Evolutionary conservation across 1,284 basidiomycete genomes (phyloP).

Genomic region (Boletellus deceptivus): DNA sequence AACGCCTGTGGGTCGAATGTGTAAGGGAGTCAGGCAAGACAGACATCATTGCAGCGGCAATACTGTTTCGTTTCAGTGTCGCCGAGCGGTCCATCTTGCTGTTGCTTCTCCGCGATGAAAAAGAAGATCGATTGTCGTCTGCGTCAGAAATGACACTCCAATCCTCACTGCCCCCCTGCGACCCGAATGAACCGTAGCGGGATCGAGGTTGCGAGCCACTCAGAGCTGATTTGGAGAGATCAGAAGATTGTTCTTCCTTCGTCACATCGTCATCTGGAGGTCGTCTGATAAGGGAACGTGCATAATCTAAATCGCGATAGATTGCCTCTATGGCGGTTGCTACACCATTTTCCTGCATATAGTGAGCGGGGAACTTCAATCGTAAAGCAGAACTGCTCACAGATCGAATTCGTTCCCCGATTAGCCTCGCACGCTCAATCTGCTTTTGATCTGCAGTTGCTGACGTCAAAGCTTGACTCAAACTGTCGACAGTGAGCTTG

Average conservation of each 20-base stretch:
- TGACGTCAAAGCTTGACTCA: constrained; percentile 73
- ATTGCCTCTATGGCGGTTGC: constrained; percentile 86
- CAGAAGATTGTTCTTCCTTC: constrained; percentile 35
- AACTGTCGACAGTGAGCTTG: constrained; percentile 76
- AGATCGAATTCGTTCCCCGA: constrained; percentile 83
- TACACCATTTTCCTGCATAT: constrained; percentile 80
- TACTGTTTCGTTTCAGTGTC: constrained; percentile 53
- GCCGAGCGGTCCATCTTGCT: constrained; percentile 34
- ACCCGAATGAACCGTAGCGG: constrained; percentile 56
- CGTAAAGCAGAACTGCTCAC: constrained; percentile 42
- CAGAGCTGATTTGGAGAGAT: constrained; percentile 31
- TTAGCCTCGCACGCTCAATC: constrained; percentile 76
- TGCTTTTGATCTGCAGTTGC: constrained; percentile 89
- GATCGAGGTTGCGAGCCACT: constrained; percentile 43
- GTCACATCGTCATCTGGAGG: constrained; percentile 41
- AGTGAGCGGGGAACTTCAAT: constrained; percentile 8
- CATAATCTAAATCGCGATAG: constrained; percentile 90
- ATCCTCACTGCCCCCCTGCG: constrained; percentile 62
- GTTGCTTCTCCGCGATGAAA: constrained; percentile 43
- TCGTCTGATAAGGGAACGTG: constrained; percentile 76
- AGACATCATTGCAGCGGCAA: constrained; percentile 59
- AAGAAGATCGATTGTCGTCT: constrained; percentile 55
- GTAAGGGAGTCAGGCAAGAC: constrained; percentile 55
- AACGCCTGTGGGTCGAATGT: constrained; percentile 42
- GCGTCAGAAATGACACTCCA: constrained; percentile 81